Evolutionary conservation across 75 land plant species (phyloP).

Genomic region (Isoetes taiwanensis): DNA sequence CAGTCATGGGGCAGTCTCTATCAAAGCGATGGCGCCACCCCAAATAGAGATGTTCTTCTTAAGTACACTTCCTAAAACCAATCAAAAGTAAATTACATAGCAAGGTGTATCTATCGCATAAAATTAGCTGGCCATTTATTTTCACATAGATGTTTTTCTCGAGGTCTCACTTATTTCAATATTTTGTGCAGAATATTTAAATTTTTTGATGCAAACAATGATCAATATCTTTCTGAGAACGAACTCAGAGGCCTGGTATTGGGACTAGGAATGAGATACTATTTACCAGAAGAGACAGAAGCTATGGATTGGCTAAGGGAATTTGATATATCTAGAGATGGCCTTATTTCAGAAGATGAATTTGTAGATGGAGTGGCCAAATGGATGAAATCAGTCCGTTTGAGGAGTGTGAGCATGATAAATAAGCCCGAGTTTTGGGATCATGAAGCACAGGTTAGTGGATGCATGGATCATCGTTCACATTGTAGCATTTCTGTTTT

Average conservation of each 20-base stretch:
- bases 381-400: constrained; percentile 23
- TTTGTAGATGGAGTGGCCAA: constrained; percentile 30
- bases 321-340: constrained; percentile 21
- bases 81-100: neutral
- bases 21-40: constrained; percentile 10
- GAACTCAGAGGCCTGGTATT: constrained; percentile 44
- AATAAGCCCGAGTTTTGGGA: constrained; percentile 9
- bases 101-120: neutral
- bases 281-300: constrained; percentile 1
- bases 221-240: constrained; percentile 12
- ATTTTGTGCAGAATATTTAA: constrained; percentile 33
- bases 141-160: neutral
- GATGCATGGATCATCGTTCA: too few relatives aligned
- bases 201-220: constrained; percentile 22
- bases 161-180: neutral
- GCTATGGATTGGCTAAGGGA: constrained; percentile 24
- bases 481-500: neutral
- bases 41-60: constrained; percentile 14
- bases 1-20: constrained; percentile 21
- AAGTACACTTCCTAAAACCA: constrained; percentile 11
- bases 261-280: constrained; percentile 46
- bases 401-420: neutral
- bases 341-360: constrained; percentile 17
- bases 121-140: neutral
- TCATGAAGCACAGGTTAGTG: neutral